A percentile compares a stretch with the other conserved stretches of the same genome.
Evolutionary conservation across 2,329 filamentous ascomycete genomes (phyloP).

Genomic region (Colletotrichum lupini): DNA sequence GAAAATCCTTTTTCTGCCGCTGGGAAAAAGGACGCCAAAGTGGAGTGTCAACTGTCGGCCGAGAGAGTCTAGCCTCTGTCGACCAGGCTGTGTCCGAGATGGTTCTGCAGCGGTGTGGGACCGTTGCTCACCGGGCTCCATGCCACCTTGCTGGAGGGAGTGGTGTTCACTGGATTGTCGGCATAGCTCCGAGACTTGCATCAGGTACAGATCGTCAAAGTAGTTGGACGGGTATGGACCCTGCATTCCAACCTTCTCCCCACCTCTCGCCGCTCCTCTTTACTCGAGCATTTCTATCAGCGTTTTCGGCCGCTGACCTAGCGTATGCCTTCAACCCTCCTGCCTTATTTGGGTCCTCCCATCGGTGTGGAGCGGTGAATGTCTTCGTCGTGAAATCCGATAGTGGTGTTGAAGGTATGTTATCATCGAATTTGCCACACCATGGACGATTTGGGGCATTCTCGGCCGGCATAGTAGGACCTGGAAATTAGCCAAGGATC

Average conservation of each 20-base stretch:
- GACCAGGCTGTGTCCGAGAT: slow-evolving; percentile 7
- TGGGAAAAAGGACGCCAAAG: slow-evolving; percentile 8
- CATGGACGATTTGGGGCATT: background rate
- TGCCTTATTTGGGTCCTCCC: background rate
- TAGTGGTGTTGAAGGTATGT: background rate
- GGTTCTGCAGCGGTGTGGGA: slow-evolving; percentile 32
- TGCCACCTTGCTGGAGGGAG: slow-evolving; percentile 6
- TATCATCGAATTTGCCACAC: slow-evolving; percentile 17
- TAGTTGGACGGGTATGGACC: slow-evolving; percentile 17
- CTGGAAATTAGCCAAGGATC: slow-evolving; percentile 7
- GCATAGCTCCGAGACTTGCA: slow-evolving; percentile 23
- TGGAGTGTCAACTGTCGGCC: slow-evolving; percentile 20
- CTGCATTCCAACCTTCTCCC: slow-evolving; percentile 21
- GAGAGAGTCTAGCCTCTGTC: slow-evolving; percentile 33
- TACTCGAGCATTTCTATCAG: background rate
- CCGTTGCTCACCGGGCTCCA: slow-evolving; percentile 18
- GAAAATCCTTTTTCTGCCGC: slow-evolving; percentile 12
- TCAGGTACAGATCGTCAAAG: slow-evolving; percentile 29
- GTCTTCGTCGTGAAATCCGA: background rate
- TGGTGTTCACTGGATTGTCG: slow-evolving; percentile 7
- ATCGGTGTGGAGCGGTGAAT: slow-evolving; percentile 16
- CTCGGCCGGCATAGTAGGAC: background rate
- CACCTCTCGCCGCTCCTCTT: slow-evolving; percentile 10
- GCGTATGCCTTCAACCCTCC: background rate
- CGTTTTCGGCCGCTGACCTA: background rate